Evolutionary conservation across 371 early-diverging fungal species (phyloP), one percentile per base, ranked within the genome.

Genomic region (Mortierella sp.): DNA sequence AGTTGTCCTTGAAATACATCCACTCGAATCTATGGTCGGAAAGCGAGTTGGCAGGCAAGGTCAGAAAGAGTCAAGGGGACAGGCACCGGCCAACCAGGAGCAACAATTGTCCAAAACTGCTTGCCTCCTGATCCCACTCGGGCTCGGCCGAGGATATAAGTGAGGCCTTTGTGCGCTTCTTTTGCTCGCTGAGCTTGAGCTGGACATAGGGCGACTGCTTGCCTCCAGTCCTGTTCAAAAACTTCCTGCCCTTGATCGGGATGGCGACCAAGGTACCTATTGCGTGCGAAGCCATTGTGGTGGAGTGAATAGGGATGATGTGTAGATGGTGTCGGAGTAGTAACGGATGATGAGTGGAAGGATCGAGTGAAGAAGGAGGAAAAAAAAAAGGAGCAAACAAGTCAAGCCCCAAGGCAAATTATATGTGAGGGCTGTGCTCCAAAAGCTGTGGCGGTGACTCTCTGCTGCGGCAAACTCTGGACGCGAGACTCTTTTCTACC

Each of bases 61-160:
- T 17, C 5, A 5, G 0, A 19, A 16, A 37, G 7, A 29, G 22
- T 31, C 39, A 53, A 21, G 46, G 40, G 3, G 43, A 57, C 16
- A 47, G 29, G 10, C 46, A 12, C 19, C 47, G 16, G 50, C 29
- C 22, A 48, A 9, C 16, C 10, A 24, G 10, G 14, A 40, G 16
- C 9, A 29, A 31, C 17, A 31, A 27, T n/a, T n/a, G n/a, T n/a
- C n/a, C n/a, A 17, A 43, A 34, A 16, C 27, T n/a, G 25, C 67
- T 48, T 68, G 64, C 76, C 76, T 76, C 76, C 47, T 76, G 76
- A 63, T 76, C 76, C 76, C 76, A 76, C 47, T 76, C 76, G 3
- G 76, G 76, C 31, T 76, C 76, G 58, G 60, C 58, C 9, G 76
- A 60, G 50, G 76, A 63, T 39, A 76, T 64, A 43, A 76, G 76